These are phyloP conservation scores for Cucurbita argyrosperma DNA, from an alignment of 306 rosid genomes.

Conservation along the genomic window DNA sequence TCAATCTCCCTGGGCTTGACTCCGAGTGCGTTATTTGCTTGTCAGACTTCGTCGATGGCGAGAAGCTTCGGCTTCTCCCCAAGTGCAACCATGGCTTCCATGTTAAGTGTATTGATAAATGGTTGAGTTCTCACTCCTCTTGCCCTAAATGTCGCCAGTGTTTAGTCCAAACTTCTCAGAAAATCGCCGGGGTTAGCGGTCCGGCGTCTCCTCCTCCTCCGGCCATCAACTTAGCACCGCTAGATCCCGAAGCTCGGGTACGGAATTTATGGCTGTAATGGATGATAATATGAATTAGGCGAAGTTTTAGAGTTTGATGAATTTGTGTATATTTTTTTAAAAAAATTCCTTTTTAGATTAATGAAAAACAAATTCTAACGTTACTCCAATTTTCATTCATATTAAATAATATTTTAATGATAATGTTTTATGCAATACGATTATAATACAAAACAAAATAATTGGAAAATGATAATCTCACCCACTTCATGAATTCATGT, in stretches of 20 bases:
- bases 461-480: neutral
- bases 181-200: slow-evolving; percentile 39
- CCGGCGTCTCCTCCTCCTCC: neutral
- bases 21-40: slow-evolving; percentile 68
- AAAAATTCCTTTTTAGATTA: too few species aligned
- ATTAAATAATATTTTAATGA: neutral
- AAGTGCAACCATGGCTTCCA: slow-evolving; percentile 88
- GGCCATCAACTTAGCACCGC: slow-evolving; percentile 26
- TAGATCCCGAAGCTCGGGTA: slow-evolving; percentile 47
- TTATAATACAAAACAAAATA: neutral
- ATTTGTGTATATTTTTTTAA: neutral
- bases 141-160: slow-evolving; percentile 89
- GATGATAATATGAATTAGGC: neutral
- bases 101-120: slow-evolving; percentile 69
- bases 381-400: too few species aligned
- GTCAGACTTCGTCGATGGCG: slow-evolving; percentile 49
- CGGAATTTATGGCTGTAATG: slow-evolving; percentile 13
- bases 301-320: neutral
- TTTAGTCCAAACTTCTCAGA: slow-evolving; percentile 60
- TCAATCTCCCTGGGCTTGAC: slow-evolving; percentile 39
- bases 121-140: slow-evolving; percentile 77
- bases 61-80: slow-evolving; percentile 52
- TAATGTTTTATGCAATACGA: neutral
- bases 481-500: neutral
- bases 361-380: too few species aligned